Evolutionary conservation across 305 asterid genomes (phyloP).

Genomic region (Solanum chacoense): DNA sequence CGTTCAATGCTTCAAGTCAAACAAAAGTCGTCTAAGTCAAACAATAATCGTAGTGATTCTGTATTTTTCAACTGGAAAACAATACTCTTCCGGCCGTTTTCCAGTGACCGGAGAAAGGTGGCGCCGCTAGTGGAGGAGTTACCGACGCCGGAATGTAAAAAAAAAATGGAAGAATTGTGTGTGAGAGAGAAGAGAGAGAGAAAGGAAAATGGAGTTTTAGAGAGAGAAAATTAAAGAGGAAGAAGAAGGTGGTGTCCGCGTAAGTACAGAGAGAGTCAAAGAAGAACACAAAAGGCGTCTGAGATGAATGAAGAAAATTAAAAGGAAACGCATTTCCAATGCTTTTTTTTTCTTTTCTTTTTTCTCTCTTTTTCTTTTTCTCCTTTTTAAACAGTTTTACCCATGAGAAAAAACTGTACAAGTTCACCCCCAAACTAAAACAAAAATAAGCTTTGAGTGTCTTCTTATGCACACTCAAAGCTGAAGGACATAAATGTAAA

Average conservation of each 20-base stretch:
- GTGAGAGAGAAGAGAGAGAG: neutral
- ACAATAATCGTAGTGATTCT: neutral
- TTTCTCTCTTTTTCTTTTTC: neutral
- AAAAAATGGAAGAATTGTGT: neutral
- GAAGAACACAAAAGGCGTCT: neutral
- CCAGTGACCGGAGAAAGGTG: neutral
- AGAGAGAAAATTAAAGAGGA: conserved; percentile 7
- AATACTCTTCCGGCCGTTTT: neutral
- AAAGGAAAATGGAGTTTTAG: neutral
- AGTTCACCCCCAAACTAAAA: neutral
- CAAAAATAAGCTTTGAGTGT: neutral
- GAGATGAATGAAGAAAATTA: neutral
- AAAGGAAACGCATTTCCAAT: neutral
- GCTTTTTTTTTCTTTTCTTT: neutral
- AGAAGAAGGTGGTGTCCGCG: conserved; percentile 8
- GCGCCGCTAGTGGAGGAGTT: neutral
- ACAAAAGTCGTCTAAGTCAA: conserved; percentile 1
- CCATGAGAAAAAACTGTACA: neutral
- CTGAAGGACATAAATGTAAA: no score
- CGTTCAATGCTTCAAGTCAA: conserved; percentile 8
- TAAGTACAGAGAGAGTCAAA: conserved; percentile 5
- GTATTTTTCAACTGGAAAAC: neutral
- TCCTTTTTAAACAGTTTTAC: neutral
- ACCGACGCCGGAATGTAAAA: neutral
- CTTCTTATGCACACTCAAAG: neutral